Evolutionary conservation across 208 protist species (phyloP), one percentile per base, ranked within the genome.

Genomic region (Crithidia sp.): DNA sequence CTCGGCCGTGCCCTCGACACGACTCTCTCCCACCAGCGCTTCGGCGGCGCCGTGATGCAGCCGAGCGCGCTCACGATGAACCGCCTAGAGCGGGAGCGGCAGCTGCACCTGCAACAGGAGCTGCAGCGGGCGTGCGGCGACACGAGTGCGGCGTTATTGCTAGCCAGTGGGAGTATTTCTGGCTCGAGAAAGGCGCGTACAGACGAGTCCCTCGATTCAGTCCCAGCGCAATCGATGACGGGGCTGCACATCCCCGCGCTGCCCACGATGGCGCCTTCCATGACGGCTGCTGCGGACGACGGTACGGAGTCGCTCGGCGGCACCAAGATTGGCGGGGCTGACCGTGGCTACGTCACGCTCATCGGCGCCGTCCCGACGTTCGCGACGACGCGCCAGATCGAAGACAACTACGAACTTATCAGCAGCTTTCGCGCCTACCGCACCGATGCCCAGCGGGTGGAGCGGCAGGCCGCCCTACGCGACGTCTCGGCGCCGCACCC

Each of bases 391-490:
- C 58, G 74, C 45, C 81, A 82, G 68, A 90, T 94, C 47, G 89
- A 84, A 16, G 89, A 94, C 53, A 82, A 92, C 55, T 86, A 87
- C 73, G 89, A 94, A 66, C 74, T 94, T 44, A 90, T 91, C 75
- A 94, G 89, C 83, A 94, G 89, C 70, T 90, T 94, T 62, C 84
- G 89, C 8, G 86, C 84, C n/a, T 94, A 94, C 60, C 81, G 79
- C 71, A 83, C 85, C 56, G 89, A 94, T 74, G 89, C 89, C 4
- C 74, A 79, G 47, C 60, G 81, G 41, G 72, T 83, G 9, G 86
- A 84, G 54, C 79, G 83, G 17, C 63, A 83, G 76, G 74, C 82
- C 4, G 74, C 67, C 2, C 65, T 82, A 64, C 82, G 81, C 2
- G 77, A 84, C 37, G 63, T 81, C 10, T 83, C 78, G n/a, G 84